Evolutionary conservation across 495 filamentous ascomycete genomes (phyloP), one percentile per base, ranked within the genome.

Genomic region (Entonaema liquescens): DNA sequence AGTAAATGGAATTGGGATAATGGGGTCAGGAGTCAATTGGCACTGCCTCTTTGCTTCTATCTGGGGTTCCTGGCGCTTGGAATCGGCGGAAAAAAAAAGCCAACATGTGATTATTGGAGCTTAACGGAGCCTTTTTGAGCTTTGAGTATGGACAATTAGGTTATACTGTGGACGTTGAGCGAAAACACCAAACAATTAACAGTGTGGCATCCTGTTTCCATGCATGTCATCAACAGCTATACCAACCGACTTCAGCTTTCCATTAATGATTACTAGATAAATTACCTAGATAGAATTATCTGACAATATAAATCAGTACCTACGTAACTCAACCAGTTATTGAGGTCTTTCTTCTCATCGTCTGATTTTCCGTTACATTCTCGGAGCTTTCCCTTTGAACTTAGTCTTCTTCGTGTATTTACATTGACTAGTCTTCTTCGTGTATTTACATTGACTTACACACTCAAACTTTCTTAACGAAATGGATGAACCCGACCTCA

Each of bases 401-500:
- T 47, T 21, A n/a, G 42, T 49, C 25, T 23, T 29, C 13, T n/a
- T 53, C 5, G 26, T 19, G 17, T 56, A n/a, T n/a, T n/a, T n/a
- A n/a, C n/a, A n/a, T n/a, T n/a, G n/a, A n/a, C n/a, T n/a, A n/a
- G n/a, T n/a, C n/a, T n/a, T n/a, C n/a, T n/a, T n/a, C 4, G 9
- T 49, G 21, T 11, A 53, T 26, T n/a, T 57, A 38, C 47, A 9
- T 44, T 6, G 55, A 62, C 52, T 65, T 59, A 49, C 15, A 58
- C 28, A 1, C n/a, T 28, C 54, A n/a, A 49, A 40, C 9, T 25
- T 36, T 58, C 25, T 50, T 17, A 23, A 15, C 42, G 15, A 65
- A 56, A 72, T 72, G 69, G 72, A 75, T 19, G 68, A 74, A 11
- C 65, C 58, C 0, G 74, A 77, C 21, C 63, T 74, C 8, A 76